Evolutionary conservation across 2,329 filamentous ascomycete genomes (phyloP), one percentile per base, ranked within the genome.

Genomic region (Microcyclosporella mali): DNA sequence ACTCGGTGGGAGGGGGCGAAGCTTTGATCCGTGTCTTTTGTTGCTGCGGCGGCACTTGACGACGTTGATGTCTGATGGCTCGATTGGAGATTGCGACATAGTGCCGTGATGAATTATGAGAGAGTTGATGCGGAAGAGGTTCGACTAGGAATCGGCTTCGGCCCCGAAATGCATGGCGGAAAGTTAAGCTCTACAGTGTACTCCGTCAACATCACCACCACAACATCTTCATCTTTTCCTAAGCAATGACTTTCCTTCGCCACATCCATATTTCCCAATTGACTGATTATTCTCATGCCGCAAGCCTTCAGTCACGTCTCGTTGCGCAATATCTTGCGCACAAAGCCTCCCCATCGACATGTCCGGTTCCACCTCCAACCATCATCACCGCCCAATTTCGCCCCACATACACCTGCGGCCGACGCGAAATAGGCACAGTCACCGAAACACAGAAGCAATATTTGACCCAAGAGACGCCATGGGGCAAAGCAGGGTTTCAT

Each of bases 331-430:
- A 83, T 46, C 77, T 87, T 35, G 66, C 75, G 19, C 71, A 79
- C 63, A 86, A 85, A 63, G 70, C 71, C 35, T 61, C 67, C 14
- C 57, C 64, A 39, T 52, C 56, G 17, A 55, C 57, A 35, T 37
- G 47, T 45, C 42, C 54, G n/a, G 52, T 63, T 1, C 51, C 67
- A 3, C 64, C 74, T 7, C 84, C 84, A 18, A 80, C 78, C 25
- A 73, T 97, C 51, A 73, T 97, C 50, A 88, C 87, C 51, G 92
- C 94, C 66, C 82, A 86, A 41, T 85, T 88, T 36, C 69, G 75
- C 27, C 88, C 89, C 1, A 87, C 88, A 35, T 95, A 92, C 67
- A 95, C 90, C 11, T 84, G 89, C 52, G 92, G 92, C 41, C 84
- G 90, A 4, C 84, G 92, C 25, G 88, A 95, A 58, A 56, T 70